phyloP scores from a whole-genome alignment of 2,329 filamentous ascomycete genomes.

The Fusarium sp. region DNA sequence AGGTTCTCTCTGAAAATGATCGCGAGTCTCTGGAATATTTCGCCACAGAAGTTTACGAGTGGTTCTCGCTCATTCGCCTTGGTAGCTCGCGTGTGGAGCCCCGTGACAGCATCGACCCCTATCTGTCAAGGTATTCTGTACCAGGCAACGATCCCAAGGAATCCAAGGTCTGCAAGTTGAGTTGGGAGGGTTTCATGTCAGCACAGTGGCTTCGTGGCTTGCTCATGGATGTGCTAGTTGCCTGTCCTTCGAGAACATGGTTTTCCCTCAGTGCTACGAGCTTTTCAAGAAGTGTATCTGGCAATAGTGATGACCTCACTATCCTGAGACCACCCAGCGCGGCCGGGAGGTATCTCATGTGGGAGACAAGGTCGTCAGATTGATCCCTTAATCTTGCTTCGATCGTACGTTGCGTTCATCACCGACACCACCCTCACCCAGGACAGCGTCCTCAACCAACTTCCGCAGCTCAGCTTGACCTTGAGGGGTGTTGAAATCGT shows the following conservation, averaged over 20 bases:
- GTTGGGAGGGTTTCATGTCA: slow-evolving; percentile 69
- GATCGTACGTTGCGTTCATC: slow-evolving; percentile 73
- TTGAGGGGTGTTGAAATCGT: slow-evolving; percentile 83
- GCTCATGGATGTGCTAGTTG: slow-evolving; percentile 58
- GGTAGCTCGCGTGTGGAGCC: slow-evolving; percentile 70
- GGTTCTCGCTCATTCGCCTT: slow-evolving; percentile 75
- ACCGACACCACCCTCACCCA: slow-evolving; percentile 70
- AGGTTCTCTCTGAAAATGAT: slow-evolving; percentile 49
- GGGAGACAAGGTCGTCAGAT: slow-evolving; percentile 64
- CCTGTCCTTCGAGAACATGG: slow-evolving; percentile 61
- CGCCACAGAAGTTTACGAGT: slow-evolving; percentile 75
- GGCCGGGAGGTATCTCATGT: slow-evolving; percentile 66
- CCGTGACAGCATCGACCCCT: slow-evolving; percentile 71
- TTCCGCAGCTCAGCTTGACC: slow-evolving; percentile 82
- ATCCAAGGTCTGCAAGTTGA: slow-evolving; percentile 60
- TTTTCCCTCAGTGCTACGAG: slow-evolving; percentile 64
- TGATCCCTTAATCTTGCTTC: slow-evolving; percentile 62
- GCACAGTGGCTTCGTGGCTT: slow-evolving; percentile 62
- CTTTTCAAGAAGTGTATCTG: slow-evolving; percentile 58
- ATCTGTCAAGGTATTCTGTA: slow-evolving; percentile 73
- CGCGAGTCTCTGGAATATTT: slow-evolving; percentile 69
- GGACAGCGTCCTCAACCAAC: slow-evolving; percentile 83
- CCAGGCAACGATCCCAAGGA: slow-evolving; percentile 54
- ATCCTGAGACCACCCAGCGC: slow-evolving; percentile 63
- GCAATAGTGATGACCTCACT: slow-evolving; percentile 61